Evolutionary conservation across 805 yeast species (phyloP).

Genomic region (Saccharomycopsis guyanensis): DNA sequence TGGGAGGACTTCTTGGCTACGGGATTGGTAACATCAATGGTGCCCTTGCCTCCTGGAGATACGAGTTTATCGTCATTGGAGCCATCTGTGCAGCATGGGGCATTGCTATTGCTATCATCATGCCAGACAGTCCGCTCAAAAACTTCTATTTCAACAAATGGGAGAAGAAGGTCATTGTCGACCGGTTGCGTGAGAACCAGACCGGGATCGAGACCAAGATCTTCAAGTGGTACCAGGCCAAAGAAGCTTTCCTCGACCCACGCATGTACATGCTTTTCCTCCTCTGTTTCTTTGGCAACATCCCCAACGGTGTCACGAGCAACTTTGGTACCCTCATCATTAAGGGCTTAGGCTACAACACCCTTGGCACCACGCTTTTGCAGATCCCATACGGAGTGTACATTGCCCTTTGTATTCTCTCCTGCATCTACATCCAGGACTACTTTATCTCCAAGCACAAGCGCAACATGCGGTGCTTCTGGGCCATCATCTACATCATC

Average conservation of each 20-base stretch:
- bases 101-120: background rate
- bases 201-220: constrained; percentile 36
- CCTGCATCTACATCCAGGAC: constrained; percentile 48
- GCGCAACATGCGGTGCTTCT: constrained; percentile 26
- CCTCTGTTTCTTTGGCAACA: constrained; percentile 24
- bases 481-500: constrained; percentile 28
- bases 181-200: constrained; percentile 26
- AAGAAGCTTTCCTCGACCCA: constrained; percentile 35
- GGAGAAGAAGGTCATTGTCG: constrained; percentile 5
- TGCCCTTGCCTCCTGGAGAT: constrained; percentile 24
- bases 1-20: constrained; percentile 24
- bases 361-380: constrained; percentile 34
- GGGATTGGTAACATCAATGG: constrained; percentile 23
- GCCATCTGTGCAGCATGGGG: constrained; percentile 7
- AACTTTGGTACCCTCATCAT: constrained; percentile 25
- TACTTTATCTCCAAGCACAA: constrained; percentile 41
- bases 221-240: constrained; percentile 34
- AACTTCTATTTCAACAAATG: background rate
- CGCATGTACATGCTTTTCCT: constrained; percentile 30
- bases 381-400: constrained; percentile 39
- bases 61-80: constrained; percentile 5
- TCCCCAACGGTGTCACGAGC: constrained; percentile 30
- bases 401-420: constrained; percentile 19
- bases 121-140: constrained; percentile 2
- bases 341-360: constrained; percentile 33